phyloP scores from a whole-genome alignment of 2,329 filamentous ascomycete genomes.

The Apiospora pterosperma region DNA sequence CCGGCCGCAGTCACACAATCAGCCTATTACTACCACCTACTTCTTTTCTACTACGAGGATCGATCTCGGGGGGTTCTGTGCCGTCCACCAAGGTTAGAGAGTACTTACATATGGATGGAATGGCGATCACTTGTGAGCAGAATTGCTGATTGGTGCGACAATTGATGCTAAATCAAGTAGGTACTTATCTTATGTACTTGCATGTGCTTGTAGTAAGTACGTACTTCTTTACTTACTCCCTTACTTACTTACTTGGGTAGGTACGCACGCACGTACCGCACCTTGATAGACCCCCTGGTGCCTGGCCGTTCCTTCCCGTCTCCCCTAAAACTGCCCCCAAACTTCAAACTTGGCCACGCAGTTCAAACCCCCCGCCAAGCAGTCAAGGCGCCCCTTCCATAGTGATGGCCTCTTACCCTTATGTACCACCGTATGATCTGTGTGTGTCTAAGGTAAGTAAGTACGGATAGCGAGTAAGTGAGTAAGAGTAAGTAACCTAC shows the following conservation, averaged over 20 bases:
- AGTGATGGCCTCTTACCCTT: no score
- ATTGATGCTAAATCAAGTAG: background rate
- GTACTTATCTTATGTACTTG: background rate
- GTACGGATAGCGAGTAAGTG: background rate
- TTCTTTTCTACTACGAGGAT: no score
- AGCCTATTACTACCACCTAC: no score
- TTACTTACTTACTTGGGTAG: background rate
- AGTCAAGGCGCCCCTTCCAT: background rate
- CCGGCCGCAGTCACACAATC: no score
- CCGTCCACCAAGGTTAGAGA: background rate
- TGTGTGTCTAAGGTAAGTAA: background rate
- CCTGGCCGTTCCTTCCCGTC: background rate
- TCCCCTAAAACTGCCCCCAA: no score
- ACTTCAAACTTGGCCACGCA: no score
- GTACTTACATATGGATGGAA: background rate
- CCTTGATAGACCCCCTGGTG: background rate
- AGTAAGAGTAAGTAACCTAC: background rate
- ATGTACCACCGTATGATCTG: no score
- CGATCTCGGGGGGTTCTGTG: background rate
- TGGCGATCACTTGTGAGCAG: background rate
- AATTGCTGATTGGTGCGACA: background rate
- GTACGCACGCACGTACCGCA: no score
- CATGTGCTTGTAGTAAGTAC: background rate
- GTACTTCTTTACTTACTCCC: background rate
- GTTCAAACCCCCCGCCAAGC: background rate